Base-by-base conservation (phyloP, 768 basidiomycete species). In the Ramaria sp. region DNA sequence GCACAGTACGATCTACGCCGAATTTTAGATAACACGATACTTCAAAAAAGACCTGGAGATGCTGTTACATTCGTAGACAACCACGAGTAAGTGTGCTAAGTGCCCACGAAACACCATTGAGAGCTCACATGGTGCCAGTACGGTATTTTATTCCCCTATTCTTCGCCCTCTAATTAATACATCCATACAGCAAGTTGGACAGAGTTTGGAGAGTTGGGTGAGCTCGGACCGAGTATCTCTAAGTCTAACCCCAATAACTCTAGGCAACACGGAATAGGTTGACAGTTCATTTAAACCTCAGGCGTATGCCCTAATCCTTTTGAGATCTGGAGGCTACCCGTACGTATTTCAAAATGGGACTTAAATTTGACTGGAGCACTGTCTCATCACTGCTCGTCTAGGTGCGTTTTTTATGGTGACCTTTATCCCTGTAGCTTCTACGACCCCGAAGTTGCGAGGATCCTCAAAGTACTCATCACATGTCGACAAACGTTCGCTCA, bases 21-120 rank as follows among this genome's bases (percentile, higher is more conserved):
- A 33, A 83, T 97, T 59, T 72, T 93, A 41, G 73, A 85, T 52
- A 74, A 78, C 47, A 86, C 88, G 0, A 68, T 97, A 11, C 76
- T 90, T 17, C 75, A 84, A 56, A 64, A 71, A 3, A 78, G 81
- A 59, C 91, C 93, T 2, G 72, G 77, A 27, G 88, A 92, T 65
- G 88, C 92, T 4, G 89, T 96, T 5, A 91, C 89, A 0, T 91
- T 91, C 64, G 89, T 91, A 7, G 89, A 92, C 63, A 92, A 91
- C 67, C 89, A 92, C 62, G 90, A 92, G 89, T 90, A 60, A 69
- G 84, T 71, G 10, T 38, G 52, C 38, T 27, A 38, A 54, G 11
- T 58, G 56, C 10, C 17, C 43, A 4, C 13, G 3, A 13, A 22
- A 33, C 34, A 30, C 3, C 24, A 1, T 47, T 54, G 30, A 34